Conservation (phyloP, 108 stramenopile species). For the Schizochytrium sp. region DNA sequence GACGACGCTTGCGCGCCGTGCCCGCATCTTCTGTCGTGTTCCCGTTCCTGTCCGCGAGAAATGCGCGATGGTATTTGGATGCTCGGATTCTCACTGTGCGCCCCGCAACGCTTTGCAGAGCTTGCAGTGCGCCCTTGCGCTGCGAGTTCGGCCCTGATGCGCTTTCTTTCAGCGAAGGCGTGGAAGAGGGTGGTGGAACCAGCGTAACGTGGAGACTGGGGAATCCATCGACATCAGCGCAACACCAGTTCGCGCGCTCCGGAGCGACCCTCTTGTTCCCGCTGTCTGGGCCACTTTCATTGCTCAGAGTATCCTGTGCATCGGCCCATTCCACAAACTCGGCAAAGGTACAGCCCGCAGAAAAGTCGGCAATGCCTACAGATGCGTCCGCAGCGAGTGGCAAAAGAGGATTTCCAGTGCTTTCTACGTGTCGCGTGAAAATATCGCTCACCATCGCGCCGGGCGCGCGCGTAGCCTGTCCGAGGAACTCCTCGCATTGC, state of each 20-base stretch:
- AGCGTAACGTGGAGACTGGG: neutral
- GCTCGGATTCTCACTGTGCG: neutral
- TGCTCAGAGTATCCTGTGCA: neutral
- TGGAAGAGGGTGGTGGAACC: neutral
- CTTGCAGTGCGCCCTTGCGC: neutral
- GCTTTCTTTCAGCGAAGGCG: too few species aligned
- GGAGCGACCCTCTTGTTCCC: neutral
- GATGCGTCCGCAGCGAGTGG: neutral
- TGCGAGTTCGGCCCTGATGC: neutral
- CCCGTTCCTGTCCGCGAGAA: neutral
- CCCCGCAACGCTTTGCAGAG: neutral
- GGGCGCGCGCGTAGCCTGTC: neutral
- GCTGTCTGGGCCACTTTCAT: neutral
- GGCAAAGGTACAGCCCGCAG: neutral
- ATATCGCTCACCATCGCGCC: neutral
- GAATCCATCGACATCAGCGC: neutral
- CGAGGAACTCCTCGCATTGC: neutral
- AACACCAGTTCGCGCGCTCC: slow-evolving; percentile 1
- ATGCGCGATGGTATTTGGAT: neutral
- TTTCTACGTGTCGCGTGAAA: neutral
- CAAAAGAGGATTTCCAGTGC: neutral
- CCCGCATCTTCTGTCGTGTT: neutral
- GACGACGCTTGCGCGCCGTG: neutral
- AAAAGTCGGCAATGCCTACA: neutral
- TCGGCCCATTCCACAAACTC: neutral